Conservation (phyloP, 2,329 filamentous ascomycete genomes). For the Acrocalymma vagum region DNA sequence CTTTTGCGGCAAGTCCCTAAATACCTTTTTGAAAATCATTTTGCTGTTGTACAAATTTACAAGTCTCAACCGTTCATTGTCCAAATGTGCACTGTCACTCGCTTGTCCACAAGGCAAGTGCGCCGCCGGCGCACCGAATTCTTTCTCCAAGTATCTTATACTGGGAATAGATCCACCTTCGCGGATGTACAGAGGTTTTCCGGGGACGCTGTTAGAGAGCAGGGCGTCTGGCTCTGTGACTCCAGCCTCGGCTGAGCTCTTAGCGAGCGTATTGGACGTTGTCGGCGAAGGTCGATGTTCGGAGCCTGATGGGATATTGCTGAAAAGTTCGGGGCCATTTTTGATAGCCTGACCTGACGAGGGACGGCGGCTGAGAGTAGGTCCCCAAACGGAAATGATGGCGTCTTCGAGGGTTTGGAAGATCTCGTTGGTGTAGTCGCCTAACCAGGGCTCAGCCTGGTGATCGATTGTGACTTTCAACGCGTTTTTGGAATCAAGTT, state of each 20-base stretch:
- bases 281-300: slow-evolving; percentile 48
- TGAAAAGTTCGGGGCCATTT: slow-evolving; percentile 11
- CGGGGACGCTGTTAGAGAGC: background rate
- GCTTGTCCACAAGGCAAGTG: slow-evolving; percentile 95
- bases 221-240: slow-evolving; percentile 4
- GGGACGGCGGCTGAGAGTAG: slow-evolving; percentile 50
- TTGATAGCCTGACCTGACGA: slow-evolving; percentile 25
- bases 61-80: slow-evolving; percentile 91
- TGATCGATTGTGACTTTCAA: slow-evolving; percentile 88
- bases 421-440: slow-evolving; percentile 88
- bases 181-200: slow-evolving; percentile 86
- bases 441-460: slow-evolving; percentile 94
- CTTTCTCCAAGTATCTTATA: slow-evolving; percentile 93
- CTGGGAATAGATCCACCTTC: slow-evolving; percentile 96
- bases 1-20: slow-evolving; percentile 72
- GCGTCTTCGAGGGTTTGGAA: slow-evolving; percentile 89
- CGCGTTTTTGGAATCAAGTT: slow-evolving; percentile 80
- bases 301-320: slow-evolving; percentile 1
- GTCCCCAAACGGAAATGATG: slow-evolving; percentile 84
- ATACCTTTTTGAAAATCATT: slow-evolving; percentile 89
- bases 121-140: slow-evolving; percentile 88
- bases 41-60: slow-evolving; percentile 89
- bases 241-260: slow-evolving; percentile 40
- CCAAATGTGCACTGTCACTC: slow-evolving; percentile 91
- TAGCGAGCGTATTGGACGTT: slow-evolving; percentile 62